Evolutionary conservation across 306 rosid species (phyloP), one percentile per base, ranked within the genome.

Genomic region (Lablab purpureus): DNA sequence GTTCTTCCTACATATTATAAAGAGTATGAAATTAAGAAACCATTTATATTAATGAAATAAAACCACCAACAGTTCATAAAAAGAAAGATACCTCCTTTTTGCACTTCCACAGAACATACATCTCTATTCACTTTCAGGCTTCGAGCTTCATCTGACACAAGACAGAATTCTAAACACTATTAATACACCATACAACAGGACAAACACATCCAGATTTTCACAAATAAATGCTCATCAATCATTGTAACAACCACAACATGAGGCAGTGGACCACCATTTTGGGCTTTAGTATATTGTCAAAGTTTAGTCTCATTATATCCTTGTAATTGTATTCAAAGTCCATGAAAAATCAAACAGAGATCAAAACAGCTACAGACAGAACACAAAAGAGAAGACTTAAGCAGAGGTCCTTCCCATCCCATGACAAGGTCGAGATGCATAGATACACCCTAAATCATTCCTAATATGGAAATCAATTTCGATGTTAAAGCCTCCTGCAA

Each of bases 71-170:
- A 80, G 70, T 7, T 67, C 72, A 63, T 25, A 71, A 63, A 77
- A 77, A 73, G 40, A 75, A 56, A 18, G 71, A 19, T 87, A 91
- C 99, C 97, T 89, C 91, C 88, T 91, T 84, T 92, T 54, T 85
- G 90, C 82, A 87, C 90, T 79, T 89, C 97, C 18, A 84, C 85
- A 55, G 87, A 81, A 80, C 78, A 81, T 51, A 84, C 82, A 75
- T 94, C 99, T 83, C 90, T 83, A 74, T 73, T 88, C 76, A 78
- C 64, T 87, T 85, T 95, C 74, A 75, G 93, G 75, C 90, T 91
- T 54, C 87, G 78, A 72, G 81, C 77, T 80, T 91, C 99, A 80
- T 89, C 99, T 95, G 78, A 73, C 22, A 75, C 18, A 65, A 71
- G 74, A 66, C 10, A 79, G 51, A 82, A 70, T 58, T 50, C n/a